Base-by-base conservation (phyloP, 2,329 filamentous ascomycete species). In the Pyrenophora seminiperda region DNA sequence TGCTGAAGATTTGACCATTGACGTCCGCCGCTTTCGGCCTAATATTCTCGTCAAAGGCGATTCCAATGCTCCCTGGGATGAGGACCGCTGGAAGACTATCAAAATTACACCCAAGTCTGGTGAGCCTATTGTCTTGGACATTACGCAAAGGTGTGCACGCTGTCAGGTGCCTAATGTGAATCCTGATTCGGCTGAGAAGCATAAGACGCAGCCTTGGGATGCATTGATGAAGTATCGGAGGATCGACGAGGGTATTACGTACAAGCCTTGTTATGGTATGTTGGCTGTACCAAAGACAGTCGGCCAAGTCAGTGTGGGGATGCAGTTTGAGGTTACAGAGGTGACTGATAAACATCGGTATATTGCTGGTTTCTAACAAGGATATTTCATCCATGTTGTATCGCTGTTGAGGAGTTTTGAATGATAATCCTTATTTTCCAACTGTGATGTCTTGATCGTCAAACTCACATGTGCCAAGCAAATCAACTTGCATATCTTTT, bases 251-350 rank as follows among this genome's bases (percentile, higher is more conserved):
- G 84, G 83, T 0, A 77, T 83, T 19, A 85, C 78, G 70, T 86
- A 76, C 56, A 87, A 87, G 72, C 84, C 84, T 32, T 86, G 83
- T 58, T 87, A 86, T 74, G 84, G 84, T 1, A 87, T 87, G 85
- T 66, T 87, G 61, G 81, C 82, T 64, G 81, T 82, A 43, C 83
- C 85, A 13, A 75, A 79, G 52, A 80, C 84, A 34, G 82, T 83
- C 54, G 83, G 82, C 0, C 65, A 73, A 39, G 63, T 87, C 7
- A 75, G 76, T 48, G 79, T 87, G 9, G 84, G 84, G 0, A 83
- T 83, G 77, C 76, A 69, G 61, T 71, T 87, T 50, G 80, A 84
- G 60, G 81, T 86, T 3, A 70, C 79, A 53, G 79, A 80, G 62
- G 80, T 81, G 56, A 87, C 84, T 39, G 74, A 77, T 32, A 71